phyloP scores from a whole-genome alignment of 805 yeast species.

The Scheffersomyces lignosus region DNA sequence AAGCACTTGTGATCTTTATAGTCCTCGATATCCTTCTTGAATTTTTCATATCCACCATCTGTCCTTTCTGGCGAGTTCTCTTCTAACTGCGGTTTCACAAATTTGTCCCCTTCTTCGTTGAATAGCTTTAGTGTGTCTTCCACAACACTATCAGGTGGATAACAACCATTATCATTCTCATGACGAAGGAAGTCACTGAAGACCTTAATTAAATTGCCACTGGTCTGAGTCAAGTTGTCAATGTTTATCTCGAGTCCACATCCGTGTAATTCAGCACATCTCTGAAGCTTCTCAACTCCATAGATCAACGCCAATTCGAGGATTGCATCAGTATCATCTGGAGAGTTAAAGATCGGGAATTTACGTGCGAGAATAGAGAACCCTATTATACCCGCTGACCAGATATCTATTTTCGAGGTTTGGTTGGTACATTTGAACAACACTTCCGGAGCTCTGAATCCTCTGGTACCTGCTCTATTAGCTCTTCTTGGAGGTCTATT shows the following conservation, averaged over 20 bases:
- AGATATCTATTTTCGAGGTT: constrained; percentile 76
- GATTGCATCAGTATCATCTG: constrained; percentile 90
- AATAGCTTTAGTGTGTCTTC: constrained; percentile 55
- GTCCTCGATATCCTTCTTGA: constrained; percentile 21
- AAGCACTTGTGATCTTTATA: constrained; percentile 46
- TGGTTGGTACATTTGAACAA: constrained; percentile 83
- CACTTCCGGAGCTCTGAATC: constrained; percentile 94
- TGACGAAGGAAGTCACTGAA: constrained; percentile 25
- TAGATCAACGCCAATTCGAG: constrained; percentile 80
- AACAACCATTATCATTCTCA: constrained; percentile 57
- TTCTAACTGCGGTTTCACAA: constrained; percentile 23
- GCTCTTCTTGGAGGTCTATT: constrained; percentile 87
- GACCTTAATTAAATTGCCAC: constrained; percentile 34
- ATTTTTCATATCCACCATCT: constrained; percentile 14
- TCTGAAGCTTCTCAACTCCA: constrained; percentile 70
- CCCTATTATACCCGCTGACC: constrained; percentile 92
- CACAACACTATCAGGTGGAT: constrained; percentile 73
- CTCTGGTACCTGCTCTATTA: constrained; percentile 95
- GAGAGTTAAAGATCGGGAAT: constrained; percentile 92
- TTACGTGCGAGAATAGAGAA: constrained; percentile 74
- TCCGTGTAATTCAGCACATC: constrained; percentile 84
- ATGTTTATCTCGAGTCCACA: constrained; percentile 66
- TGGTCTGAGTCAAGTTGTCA: constrained; percentile 14
- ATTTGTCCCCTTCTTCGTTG: constrained; percentile 41
- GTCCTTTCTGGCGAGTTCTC: constrained; percentile 6